A percentile compares a stretch with the other conserved stretches of the same genome.
phyloP scores from a whole-genome alignment of 129 eudicot species.

The Kitagawia praeruptora region DNA sequence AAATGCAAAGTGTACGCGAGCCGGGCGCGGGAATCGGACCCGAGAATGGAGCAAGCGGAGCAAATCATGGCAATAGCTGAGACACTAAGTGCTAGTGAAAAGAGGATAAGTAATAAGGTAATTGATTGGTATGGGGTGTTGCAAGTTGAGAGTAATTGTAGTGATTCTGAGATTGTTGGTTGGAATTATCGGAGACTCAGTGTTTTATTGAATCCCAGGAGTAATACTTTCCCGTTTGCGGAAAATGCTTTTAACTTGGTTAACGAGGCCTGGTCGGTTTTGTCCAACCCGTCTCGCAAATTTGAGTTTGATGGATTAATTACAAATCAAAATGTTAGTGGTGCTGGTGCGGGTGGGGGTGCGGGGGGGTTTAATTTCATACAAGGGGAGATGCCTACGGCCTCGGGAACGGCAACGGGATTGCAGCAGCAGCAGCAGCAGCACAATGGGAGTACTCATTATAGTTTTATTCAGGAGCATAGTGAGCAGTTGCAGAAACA shows the following conservation, averaged over 20 bases:
- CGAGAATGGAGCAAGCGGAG: constrained; percentile 47
- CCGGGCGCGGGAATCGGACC: constrained; percentile 85
- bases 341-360: neutral
- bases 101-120: constrained; percentile 34
- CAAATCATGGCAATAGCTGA: constrained; percentile 72
- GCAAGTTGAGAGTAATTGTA: constrained; percentile 38
- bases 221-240: constrained; percentile 40
- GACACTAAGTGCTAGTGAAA: constrained; percentile 66
- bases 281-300: constrained; percentile 56
- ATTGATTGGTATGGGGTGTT: constrained; percentile 63
- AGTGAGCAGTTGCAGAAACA: constrained; percentile 1
- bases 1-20: constrained; percentile 73
- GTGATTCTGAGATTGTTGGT: constrained; percentile 41
- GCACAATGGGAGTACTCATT: neutral
- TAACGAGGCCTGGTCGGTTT: constrained; percentile 57
- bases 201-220: constrained; percentile 36
- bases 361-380: neutral
- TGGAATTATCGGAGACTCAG: constrained; percentile 47
- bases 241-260: constrained; percentile 72
- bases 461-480: constrained; percentile 11
- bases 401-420: no score
- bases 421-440: neutral
- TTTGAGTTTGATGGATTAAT: constrained; percentile 31
- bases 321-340: neutral
- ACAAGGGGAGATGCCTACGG: neutral